Percentiles rank a stretch among this genome's conserved stretches.
Evolutionary conservation across 305 asterid genomes (phyloP).

Genomic region (Salvia sclarea): DNA sequence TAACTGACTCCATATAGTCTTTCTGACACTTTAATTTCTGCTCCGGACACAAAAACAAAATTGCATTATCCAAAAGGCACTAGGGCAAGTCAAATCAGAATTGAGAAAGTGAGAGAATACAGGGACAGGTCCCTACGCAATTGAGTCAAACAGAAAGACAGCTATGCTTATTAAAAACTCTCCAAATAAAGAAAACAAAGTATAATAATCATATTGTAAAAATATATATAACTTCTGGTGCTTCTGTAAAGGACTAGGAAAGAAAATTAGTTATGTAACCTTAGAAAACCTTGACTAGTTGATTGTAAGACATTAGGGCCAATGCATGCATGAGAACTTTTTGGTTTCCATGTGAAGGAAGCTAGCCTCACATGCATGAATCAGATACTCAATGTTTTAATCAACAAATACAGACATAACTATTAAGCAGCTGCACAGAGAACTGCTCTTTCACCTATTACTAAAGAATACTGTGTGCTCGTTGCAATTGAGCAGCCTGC

Average conservation of each 20-base stretch:
- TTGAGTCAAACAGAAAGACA: neutral
- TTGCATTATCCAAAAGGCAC: slow-evolving; percentile 3
- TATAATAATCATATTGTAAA: neutral
- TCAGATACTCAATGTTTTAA: neutral
- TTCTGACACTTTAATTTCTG: slow-evolving; percentile 64
- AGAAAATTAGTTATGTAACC: neutral
- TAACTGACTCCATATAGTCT: slow-evolving; percentile 54
- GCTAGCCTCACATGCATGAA: neutral
- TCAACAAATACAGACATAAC: neutral
- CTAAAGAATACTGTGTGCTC: neutral
- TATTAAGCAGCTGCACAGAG: neutral
- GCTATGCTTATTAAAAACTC: neutral
- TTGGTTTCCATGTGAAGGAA: neutral
- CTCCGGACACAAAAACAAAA: slow-evolving; percentile 41
- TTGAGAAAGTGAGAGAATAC: neutral
- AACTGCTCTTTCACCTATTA: neutral
- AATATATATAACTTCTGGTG: neutral
- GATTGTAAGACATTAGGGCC: neutral
- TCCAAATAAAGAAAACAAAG: neutral
- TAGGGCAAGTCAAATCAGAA: slow-evolving; percentile 15
- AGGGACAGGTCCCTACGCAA: neutral
- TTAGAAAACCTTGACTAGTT: neutral
- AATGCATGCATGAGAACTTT: neutral
- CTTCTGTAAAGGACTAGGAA: neutral
- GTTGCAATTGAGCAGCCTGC: neutral